These are phyloP conservation scores for Phialophora tarda DNA, from an alignment of 2,329 filamentous ascomycete genomes.

Conservation along the genomic window DNA sequence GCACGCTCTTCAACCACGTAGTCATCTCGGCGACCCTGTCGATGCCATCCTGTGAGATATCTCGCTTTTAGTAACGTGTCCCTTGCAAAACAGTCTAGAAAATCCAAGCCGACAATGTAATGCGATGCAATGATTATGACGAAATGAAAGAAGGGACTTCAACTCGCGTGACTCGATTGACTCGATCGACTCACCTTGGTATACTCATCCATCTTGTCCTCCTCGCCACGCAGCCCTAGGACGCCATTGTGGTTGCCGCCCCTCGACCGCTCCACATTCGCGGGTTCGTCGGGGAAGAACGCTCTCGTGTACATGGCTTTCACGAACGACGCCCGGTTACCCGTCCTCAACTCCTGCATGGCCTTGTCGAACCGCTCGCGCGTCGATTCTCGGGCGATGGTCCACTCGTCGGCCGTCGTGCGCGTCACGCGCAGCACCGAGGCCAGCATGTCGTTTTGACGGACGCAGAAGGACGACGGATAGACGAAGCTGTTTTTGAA, in stretches of 20 bases:
- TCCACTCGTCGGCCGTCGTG: not conserved
- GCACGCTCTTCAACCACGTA: not conserved
- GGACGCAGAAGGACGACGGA: no score
- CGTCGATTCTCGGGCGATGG: not conserved
- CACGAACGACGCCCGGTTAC: not conserved
- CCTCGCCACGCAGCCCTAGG: not conserved
- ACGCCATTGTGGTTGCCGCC: not conserved
- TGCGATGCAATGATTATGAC: no score
- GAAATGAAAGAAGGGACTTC: no score
- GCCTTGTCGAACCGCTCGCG: not conserved
- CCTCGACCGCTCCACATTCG: not conserved
- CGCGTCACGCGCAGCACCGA: no score
- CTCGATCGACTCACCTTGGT: not conserved
- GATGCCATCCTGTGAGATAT: not conserved
- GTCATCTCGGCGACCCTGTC: not conserved
- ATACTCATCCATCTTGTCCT: not conserved
- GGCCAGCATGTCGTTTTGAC: no score
- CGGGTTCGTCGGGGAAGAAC: not conserved
- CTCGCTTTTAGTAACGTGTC: no score
- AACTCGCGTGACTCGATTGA: no score
- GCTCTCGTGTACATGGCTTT: slow-evolving; percentile 6
- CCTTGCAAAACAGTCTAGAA: no score
- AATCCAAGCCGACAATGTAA: no score
- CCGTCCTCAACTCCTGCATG: not conserved
- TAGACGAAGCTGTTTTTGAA: no score